Base-by-base conservation (phyloP, 495 filamentous ascomycete genomes). In the Penicillium subrubescens region DNA sequence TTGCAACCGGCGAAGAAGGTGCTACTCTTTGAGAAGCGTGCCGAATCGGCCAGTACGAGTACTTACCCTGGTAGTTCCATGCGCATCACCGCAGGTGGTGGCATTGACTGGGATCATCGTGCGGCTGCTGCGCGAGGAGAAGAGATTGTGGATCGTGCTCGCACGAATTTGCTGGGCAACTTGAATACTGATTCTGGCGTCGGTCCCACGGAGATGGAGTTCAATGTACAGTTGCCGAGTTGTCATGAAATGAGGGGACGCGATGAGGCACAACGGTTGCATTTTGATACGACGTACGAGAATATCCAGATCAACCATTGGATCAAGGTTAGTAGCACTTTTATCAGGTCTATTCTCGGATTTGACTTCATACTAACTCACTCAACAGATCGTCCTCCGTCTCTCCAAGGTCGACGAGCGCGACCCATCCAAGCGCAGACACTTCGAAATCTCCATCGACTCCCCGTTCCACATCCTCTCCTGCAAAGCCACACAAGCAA, bases 361-460 rank as follows among this genome's bases (percentile, higher is more conserved):
- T n/a, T n/a, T n/a, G n/a, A n/a, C n/a, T n/a, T n/a, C n/a, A 33
- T 54, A 27, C 31, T 54, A 8, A 29, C 3, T 27, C 27, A 14
- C 1, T 25, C 25, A 34, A 12, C 64, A 99, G 95, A 95, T 99
- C 69, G 92, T 99, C 57, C 91, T 99, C 86, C 93, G 95, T 59
- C 89, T 99, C 39, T 97, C 93, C 23, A 94, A 93, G 68, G 79
- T 90, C 5, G 95, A 99, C 70, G 82, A 86, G 61, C 86, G 88
- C 27, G 91, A 99, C 68, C 88, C 95, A 0, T 80, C 81, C 6
- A 95, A 94, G 59, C 87, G 95, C 53, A 87, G 95, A 27, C 96
- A 98, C 73, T 99, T 98, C 63, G 95, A 99, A 74, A 99, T 99
- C 66, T 97, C 95, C 62, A 99, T 99, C 67, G 95, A 99, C 78